phyloP scores from a whole-genome alignment of 176 grass and related monocot species.

The Ensete glaucum region DNA sequence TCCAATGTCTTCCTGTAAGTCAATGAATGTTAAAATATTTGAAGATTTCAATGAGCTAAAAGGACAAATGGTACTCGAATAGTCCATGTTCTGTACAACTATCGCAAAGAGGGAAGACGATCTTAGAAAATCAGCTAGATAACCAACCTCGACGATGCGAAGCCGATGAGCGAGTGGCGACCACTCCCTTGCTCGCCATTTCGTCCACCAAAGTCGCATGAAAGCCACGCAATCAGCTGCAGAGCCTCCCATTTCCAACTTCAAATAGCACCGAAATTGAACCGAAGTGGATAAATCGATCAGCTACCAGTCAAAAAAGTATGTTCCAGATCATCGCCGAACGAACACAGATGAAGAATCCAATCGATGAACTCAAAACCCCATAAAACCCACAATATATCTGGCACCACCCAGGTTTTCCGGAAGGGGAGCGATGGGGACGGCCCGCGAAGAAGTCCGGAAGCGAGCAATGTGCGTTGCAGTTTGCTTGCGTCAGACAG shows the following conservation, averaged over 20 bases:
- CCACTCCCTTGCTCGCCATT: slow-evolving; percentile 43
- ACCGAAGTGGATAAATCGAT: background rate
- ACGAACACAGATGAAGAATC: background rate
- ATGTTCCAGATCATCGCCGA: background rate
- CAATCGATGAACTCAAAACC: background rate
- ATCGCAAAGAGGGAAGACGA: too few species aligned
- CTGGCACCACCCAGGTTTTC: background rate
- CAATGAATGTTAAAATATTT: background rate
- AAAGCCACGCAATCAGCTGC: background rate
- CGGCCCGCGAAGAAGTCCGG: too few species aligned
- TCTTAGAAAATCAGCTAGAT: background rate
- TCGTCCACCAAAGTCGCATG: background rate
- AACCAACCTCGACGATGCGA: slow-evolving; percentile 5
- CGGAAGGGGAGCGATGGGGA: too few species aligned
- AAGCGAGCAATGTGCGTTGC: too few species aligned
- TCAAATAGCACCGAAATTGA: background rate
- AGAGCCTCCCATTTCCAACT: background rate
- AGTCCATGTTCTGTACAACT: background rate
- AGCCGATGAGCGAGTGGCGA: slow-evolving; percentile 4
- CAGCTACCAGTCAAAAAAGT: background rate
- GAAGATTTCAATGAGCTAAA: background rate
- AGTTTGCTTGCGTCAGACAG: too few species aligned
- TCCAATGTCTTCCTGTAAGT: background rate
- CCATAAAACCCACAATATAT: background rate
- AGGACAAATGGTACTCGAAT: background rate